Evolutionary conservation across 306 rosid species (phyloP).

Genomic region (Luffa acutangula): DNA sequence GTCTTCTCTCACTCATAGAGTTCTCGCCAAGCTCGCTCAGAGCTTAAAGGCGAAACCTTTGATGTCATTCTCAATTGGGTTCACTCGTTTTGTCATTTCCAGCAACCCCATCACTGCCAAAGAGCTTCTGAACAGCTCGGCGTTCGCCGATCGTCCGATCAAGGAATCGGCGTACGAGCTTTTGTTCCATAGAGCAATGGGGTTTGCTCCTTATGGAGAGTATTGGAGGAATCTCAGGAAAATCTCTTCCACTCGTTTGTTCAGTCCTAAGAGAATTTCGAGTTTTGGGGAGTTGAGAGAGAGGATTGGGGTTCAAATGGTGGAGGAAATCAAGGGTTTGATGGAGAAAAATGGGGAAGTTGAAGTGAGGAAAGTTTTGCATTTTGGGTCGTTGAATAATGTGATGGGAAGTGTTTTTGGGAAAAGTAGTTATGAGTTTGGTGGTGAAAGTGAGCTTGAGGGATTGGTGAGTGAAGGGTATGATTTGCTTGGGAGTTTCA

Average conservation of each 20-base stretch:
- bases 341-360: constrained; percentile 27
- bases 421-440: constrained; percentile 34
- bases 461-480: constrained; percentile 61
- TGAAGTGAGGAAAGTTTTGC: constrained; percentile 42
- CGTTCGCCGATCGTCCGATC: constrained; percentile 60
- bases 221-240: constrained; percentile 77
- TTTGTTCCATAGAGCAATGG: constrained; percentile 65
- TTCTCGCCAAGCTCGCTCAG: constrained; percentile 27
- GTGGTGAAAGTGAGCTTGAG: constrained; percentile 32
- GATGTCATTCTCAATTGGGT: constrained; percentile 61
- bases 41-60: constrained; percentile 23
- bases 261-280: constrained; percentile 35
- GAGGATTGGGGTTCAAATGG: constrained; percentile 29
- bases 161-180: constrained; percentile 75
- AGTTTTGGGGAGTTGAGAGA: constrained; percentile 25
- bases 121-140: constrained; percentile 46
- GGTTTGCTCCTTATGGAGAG: constrained; percentile 68
- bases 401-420: constrained; percentile 77
- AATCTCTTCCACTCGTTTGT: constrained; percentile 45
- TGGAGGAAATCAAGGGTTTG: constrained; percentile 8
- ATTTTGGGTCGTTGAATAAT: constrained; percentile 50
- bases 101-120: constrained; percentile 56
- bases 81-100: constrained; percentile 49
- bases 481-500: constrained; percentile 58
- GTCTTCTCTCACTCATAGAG: constrained; percentile 26